Evolutionary conservation across 2,329 filamentous ascomycete species (phyloP).

Genomic region (Beauveria sp.): DNA sequence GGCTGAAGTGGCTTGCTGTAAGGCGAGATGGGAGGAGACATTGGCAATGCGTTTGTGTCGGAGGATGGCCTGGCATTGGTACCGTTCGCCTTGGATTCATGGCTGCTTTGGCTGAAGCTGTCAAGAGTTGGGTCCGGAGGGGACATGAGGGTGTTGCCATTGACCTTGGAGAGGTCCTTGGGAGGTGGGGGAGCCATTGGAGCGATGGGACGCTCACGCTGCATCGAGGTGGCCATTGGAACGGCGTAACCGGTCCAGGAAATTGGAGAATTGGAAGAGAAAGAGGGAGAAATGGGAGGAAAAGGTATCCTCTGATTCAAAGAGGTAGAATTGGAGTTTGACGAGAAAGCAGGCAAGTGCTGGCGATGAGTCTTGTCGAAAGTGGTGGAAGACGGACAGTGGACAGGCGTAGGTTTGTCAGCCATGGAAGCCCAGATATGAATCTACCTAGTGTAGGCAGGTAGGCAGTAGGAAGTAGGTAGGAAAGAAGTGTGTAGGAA

Average conservation of each 20-base stretch:
- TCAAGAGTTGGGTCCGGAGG: constrained; percentile 51
- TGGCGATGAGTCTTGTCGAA: constrained; percentile 8
- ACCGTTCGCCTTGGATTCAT: constrained; percentile 1
- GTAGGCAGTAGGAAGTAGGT: neutral
- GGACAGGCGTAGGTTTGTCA: constrained; percentile 8
- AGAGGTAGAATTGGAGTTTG: constrained; percentile 9
- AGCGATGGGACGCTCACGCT: constrained; percentile 21
- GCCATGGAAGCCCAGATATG: neutral
- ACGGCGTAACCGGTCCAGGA: neutral
- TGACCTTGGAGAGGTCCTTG: constrained; percentile 32
- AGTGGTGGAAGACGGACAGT: constrained; percentile 4
- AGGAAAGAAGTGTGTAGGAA: no score
- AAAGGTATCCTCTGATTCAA: neutral
- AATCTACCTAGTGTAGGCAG: neutral
- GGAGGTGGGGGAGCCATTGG: constrained; percentile 23
- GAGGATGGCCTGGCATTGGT: constrained; percentile 21
- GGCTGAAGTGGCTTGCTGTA: constrained; percentile 34
- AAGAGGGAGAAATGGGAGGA: constrained; percentile 10
- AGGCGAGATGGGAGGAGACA: constrained; percentile 53
- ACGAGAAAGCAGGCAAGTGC: neutral
- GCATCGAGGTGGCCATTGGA: constrained; percentile 7
- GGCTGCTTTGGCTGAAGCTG: constrained; percentile 34
- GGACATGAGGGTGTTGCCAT: constrained; percentile 53
- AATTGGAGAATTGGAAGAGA: constrained; percentile 10
- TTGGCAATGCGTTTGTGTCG: constrained; percentile 30